These are phyloP conservation scores for Paramyrothecium sp. DNA, from an alignment of 2,329 filamentous ascomycete genomes.

Conservation along the genomic window DNA sequence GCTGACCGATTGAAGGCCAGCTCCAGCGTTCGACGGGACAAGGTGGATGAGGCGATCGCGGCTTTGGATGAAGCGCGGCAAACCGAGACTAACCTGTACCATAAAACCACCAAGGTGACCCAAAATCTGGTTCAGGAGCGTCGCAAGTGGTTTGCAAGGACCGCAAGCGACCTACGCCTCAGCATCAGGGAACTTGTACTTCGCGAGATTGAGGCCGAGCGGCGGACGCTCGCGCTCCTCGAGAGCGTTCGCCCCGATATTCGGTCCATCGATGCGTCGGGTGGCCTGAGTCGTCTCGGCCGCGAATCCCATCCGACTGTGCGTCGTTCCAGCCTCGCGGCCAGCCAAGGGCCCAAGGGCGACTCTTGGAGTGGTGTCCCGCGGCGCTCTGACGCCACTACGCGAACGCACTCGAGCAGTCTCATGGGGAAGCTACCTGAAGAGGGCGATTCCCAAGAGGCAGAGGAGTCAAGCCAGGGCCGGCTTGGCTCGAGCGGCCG, in stretches of 20 bases:
- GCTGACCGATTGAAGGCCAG: constrained; percentile 86
- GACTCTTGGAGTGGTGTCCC: constrained; percentile 97
- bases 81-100: constrained; percentile 76
- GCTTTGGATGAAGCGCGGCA: constrained; percentile 83
- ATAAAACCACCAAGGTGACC: constrained; percentile 88
- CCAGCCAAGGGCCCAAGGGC: constrained; percentile 94
- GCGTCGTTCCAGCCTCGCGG: constrained; percentile 74
- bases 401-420: constrained; percentile 73
- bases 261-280: constrained; percentile 85
- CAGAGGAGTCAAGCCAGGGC: constrained; percentile 32
- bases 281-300: constrained; percentile 85
- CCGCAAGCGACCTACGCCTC: constrained; percentile 76
- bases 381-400: constrained; percentile 74
- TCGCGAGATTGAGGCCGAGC: constrained; percentile 92
- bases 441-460: constrained; percentile 52
- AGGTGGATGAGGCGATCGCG: constrained; percentile 95
- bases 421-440: constrained; percentile 64
- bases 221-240: constrained; percentile 86
- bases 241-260: constrained; percentile 93
- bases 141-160: constrained; percentile 86
- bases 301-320: constrained; percentile 78
- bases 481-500: constrained; percentile 36
- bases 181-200: constrained; percentile 90
- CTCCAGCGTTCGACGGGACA: constrained; percentile 85
- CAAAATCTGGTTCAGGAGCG: constrained; percentile 85